These are phyloP conservation scores for Selenicereus undatus DNA, from an alignment of 148 eudicot species.

Conservation along the genomic window DNA sequence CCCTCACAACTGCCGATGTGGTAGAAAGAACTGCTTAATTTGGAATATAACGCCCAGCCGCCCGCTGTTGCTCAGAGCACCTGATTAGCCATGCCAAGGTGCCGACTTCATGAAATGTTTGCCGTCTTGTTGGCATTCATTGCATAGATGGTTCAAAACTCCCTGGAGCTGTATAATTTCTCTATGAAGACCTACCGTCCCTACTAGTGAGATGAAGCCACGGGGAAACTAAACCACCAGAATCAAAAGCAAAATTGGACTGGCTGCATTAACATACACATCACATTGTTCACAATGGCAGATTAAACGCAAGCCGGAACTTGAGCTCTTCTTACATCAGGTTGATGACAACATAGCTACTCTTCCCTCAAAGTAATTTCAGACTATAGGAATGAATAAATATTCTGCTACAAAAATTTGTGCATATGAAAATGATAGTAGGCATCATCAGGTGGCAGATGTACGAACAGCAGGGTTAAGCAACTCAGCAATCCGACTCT, in stretches of 20 bases:
- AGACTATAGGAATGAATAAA: not conserved
- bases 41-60: too few relatives aligned
- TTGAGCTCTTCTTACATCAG: not conserved
- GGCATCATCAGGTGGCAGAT: not conserved
- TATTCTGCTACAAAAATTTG: not conserved
- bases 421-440: not conserved
- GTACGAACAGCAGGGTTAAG: constrained; percentile 31
- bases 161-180: too few relatives aligned
- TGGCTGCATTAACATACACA: not conserved
- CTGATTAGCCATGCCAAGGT: too few relatives aligned
- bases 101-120: too few relatives aligned
- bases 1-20: not conserved
- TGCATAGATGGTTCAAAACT: too few relatives aligned
- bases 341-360: not conserved
- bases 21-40: not conserved
- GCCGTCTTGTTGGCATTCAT: too few relatives aligned
- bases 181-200: too few relatives aligned
- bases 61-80: too few relatives aligned
- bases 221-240: not conserved
- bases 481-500: constrained; percentile 43
- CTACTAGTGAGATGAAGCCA: not conserved
- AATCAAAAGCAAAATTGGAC: not conserved
- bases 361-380: not conserved
- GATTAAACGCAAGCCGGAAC: not conserved
- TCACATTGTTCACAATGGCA: not conserved